phyloP scores from a whole-genome alignment of 768 basidiomycete species.

The Amanita molliuscula region DNA sequence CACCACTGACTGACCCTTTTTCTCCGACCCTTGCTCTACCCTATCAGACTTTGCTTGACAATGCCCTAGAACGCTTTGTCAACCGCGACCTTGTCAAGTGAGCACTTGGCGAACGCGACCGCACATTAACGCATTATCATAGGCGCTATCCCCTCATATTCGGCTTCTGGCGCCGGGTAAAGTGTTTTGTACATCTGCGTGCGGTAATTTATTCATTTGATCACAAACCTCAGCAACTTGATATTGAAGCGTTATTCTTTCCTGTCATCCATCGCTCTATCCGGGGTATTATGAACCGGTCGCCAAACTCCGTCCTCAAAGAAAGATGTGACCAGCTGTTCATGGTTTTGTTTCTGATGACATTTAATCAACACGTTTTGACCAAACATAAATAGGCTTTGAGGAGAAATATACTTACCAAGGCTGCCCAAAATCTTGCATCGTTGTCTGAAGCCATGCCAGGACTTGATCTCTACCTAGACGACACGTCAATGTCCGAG shows the following conservation, averaged over 20 bases:
- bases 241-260: constrained; percentile 39
- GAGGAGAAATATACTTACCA: constrained; percentile 19
- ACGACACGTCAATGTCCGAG: constrained; percentile 15
- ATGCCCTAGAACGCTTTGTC: constrained; percentile 42
- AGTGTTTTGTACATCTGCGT: constrained; percentile 6
- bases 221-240: constrained; percentile 38
- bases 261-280: constrained; percentile 40
- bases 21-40: constrained; percentile 45
- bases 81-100: constrained; percentile 52
- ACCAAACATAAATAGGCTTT: constrained; percentile 15
- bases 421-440: constrained; percentile 14
- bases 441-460: constrained; percentile 18
- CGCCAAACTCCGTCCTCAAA: constrained; percentile 36
- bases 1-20: constrained; percentile 32
- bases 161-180: constrained; percentile 55
- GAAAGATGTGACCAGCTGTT: constrained; percentile 31
- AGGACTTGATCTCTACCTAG: constrained; percentile 9
- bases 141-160: constrained; percentile 77
- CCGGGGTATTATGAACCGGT: constrained; percentile 39
- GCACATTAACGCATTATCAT: constrained; percentile 3
- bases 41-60: constrained; percentile 38
- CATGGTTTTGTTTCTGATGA: constrained; percentile 26
- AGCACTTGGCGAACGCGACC: constrained; percentile 8
- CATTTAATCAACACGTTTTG: background rate
- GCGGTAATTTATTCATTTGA: constrained; percentile 2